These are phyloP conservation scores for Scopulariopsis brevicaulis DNA, from an alignment of 2,329 filamentous ascomycete species.

Conservation along the genomic window DNA sequence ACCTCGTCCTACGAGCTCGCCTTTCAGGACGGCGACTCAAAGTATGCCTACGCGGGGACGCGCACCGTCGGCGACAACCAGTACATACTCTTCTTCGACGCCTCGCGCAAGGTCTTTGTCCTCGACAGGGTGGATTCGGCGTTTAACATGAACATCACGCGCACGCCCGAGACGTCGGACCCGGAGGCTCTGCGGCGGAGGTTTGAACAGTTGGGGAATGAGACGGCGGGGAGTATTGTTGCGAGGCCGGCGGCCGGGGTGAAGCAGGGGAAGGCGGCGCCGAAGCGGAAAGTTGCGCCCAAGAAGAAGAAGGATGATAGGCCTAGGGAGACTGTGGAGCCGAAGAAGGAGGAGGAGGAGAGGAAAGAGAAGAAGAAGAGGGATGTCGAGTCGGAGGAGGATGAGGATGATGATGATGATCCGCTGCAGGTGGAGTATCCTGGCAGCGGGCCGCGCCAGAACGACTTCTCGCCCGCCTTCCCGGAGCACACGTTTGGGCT, in stretches of 20 bases:
- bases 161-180: conserved; percentile 54
- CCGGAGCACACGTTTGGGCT: conserved; percentile 21
- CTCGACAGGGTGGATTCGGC: conserved; percentile 73
- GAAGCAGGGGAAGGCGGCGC: conserved; percentile 1
- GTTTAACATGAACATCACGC: conserved; percentile 77
- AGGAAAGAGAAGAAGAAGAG: conserved; percentile 18
- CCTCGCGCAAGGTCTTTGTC: conserved; percentile 62
- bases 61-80: conserved; percentile 43
- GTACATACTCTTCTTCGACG: conserved; percentile 66
- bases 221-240: conserved; percentile 12
- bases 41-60: conserved; percentile 49
- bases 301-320: conserved; percentile 29
- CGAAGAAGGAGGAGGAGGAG: conserved; percentile 38
- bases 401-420: conserved; percentile 41
- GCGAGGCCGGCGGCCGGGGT: background rate
- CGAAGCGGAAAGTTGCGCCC: conserved; percentile 14
- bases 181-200: conserved; percentile 51
- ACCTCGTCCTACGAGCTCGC: conserved; percentile 43
- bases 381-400: conserved; percentile 41
- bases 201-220: conserved; percentile 51
- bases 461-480: conserved; percentile 38
- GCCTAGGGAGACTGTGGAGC: conserved; percentile 39
- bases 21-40: conserved; percentile 40
- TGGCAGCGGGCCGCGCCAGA: conserved; percentile 26
- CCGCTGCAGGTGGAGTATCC: conserved; percentile 50